Evolutionary conservation across 108 stramenopile genomes (phyloP).

Genomic region (Nitzschia sp.): DNA sequence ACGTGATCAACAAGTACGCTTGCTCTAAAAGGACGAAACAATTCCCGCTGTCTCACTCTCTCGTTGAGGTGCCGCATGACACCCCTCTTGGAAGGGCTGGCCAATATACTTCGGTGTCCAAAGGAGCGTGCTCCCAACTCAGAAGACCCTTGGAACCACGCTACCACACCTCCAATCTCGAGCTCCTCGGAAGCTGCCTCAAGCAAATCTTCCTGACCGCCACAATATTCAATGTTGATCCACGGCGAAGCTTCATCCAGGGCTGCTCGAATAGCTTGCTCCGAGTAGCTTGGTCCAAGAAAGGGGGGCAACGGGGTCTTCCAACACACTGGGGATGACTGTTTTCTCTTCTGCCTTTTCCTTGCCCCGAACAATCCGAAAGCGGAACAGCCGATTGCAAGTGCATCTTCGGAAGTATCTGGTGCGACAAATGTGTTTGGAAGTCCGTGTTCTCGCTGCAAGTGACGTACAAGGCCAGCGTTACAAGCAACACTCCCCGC

Average conservation of each 20-base stretch:
- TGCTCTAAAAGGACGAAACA: slow-evolving; percentile 94
- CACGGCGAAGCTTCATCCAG: slow-evolving; percentile 73
- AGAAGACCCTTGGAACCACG: slow-evolving; percentile 84
- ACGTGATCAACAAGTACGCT: slow-evolving; percentile 89
- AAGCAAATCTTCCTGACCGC: slow-evolving; percentile 50
- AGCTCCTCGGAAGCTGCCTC: slow-evolving; percentile 70
- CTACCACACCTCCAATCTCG: slow-evolving; percentile 79
- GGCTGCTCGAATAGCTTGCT: slow-evolving; percentile 66
- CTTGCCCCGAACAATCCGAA: slow-evolving; percentile 76
- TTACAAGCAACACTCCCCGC: slow-evolving; percentile 94
- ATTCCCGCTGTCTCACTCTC: slow-evolving; percentile 87
- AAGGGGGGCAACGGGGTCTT: slow-evolving; percentile 73
- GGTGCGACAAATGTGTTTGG: slow-evolving; percentile 86
- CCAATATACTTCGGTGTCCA: slow-evolving; percentile 91
- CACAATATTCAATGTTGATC: slow-evolving; percentile 63
- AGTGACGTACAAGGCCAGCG: slow-evolving; percentile 87
- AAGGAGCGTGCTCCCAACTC: slow-evolving; percentile 93
- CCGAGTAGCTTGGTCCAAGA: slow-evolving; percentile 57
- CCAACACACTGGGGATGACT: slow-evolving; percentile 40
- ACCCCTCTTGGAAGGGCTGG: slow-evolving; percentile 83
- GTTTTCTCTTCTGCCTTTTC: slow-evolving; percentile 5
- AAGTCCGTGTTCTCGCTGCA: slow-evolving; percentile 82
- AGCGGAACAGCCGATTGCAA: slow-evolving; percentile 91
- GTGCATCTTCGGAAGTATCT: slow-evolving; percentile 92
- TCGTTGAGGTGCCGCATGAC: slow-evolving; percentile 86